phyloP scores from a whole-genome alignment of 1,284 basidiomycete genomes.

The Cryptococcus sp. region DNA sequence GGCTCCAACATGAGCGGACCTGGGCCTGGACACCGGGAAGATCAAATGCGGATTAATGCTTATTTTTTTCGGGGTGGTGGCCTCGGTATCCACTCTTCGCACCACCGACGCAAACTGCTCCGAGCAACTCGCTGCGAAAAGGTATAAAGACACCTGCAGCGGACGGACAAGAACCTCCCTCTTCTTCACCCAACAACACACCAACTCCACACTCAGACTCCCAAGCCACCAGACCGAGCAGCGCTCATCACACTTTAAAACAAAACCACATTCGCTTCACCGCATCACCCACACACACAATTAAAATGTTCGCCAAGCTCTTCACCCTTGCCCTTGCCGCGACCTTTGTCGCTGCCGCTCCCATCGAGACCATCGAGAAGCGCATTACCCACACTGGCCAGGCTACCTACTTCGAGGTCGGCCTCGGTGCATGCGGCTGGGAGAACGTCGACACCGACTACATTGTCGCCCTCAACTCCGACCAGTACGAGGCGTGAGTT shows the following conservation, averaged over 20 bases:
- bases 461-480: slow-evolving; percentile 44
- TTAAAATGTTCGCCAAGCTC: slow-evolving; percentile 28
- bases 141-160: too few relatives aligned
- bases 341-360: slow-evolving; percentile 28
- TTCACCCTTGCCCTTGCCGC: slow-evolving; percentile 27
- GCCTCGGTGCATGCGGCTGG: slow-evolving; percentile 39
- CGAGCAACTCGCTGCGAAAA: too few relatives aligned
- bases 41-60: too few relatives aligned
- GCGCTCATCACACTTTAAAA: slow-evolving; percentile 8
- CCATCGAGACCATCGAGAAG: slow-evolving; percentile 25
- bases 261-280: neutral
- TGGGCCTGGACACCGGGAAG: too few relatives aligned
- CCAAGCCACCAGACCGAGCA: slow-evolving; percentile 3
- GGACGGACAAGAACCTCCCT: too few relatives aligned
- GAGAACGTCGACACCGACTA: slow-evolving; percentile 34
- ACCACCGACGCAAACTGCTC: too few relatives aligned
- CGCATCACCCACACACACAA: neutral
- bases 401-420: slow-evolving; percentile 42
- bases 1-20: too few relatives aligned
- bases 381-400: slow-evolving; percentile 27
- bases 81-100: too few relatives aligned
- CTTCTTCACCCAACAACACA: slow-evolving; percentile 2
- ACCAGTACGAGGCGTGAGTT: slow-evolving; percentile 23
- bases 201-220: neutral
- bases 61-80: too few relatives aligned